Evolutionary conservation across 2,329 filamentous ascomycete genomes (phyloP).

Genomic region (Cercospora berteroae): DNA sequence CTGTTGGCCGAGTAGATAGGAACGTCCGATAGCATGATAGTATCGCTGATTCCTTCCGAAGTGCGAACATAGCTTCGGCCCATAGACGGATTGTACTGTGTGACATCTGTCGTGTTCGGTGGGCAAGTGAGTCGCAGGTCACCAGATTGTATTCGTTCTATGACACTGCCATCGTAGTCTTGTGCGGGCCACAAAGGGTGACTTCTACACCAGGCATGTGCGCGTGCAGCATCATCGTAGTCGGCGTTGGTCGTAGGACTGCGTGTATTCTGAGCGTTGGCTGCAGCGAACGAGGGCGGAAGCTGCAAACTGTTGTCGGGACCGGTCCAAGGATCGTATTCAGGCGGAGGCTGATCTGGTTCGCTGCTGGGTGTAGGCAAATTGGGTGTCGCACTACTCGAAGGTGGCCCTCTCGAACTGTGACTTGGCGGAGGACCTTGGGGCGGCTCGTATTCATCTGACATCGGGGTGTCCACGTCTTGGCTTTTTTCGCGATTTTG

Average conservation of each 20-base stretch:
- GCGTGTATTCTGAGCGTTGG: constrained; percentile 51
- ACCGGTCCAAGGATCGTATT: constrained; percentile 69
- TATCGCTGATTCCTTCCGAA: constrained; percentile 53
- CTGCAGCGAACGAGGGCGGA: constrained; percentile 60
- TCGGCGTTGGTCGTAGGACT: constrained; percentile 70
- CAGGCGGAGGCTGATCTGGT: constrained; percentile 47
- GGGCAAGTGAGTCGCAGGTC: constrained; percentile 51
- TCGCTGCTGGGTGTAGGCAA: constrained; percentile 18
- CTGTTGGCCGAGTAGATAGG: constrained; percentile 64
- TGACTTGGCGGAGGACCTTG: constrained; percentile 34
- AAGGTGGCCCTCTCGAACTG: constrained; percentile 7
- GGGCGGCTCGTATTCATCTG: constrained; percentile 33
- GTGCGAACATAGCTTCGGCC: constrained; percentile 51
- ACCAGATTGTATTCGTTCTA: constrained; percentile 49
- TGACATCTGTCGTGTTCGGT: constrained; percentile 42
- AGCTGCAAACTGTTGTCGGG: constrained; percentile 75
- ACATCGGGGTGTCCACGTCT: constrained; percentile 14
- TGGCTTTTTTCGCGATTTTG: constrained; percentile 15
- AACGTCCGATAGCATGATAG: constrained; percentile 64
- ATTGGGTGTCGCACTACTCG: constrained; percentile 20
- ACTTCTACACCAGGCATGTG: constrained; percentile 62
- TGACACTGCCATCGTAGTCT: constrained; percentile 36
- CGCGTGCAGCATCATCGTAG: constrained; percentile 61
- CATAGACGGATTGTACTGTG: constrained; percentile 46
- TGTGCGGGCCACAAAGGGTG: constrained; percentile 60